Evolutionary conservation across 257 asterid species (phyloP).

Genomic region (Solanum chilense): DNA sequence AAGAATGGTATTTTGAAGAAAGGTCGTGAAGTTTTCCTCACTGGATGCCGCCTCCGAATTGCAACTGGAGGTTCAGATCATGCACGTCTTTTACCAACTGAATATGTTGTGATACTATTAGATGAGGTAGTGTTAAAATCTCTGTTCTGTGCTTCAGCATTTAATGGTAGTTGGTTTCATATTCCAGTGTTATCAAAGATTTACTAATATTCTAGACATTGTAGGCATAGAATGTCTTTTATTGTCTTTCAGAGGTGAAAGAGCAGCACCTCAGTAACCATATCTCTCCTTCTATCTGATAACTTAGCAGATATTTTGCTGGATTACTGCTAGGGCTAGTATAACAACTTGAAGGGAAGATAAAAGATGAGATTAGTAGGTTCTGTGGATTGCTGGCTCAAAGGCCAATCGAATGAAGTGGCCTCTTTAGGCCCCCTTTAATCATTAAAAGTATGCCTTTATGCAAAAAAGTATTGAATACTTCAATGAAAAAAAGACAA

Average conservation of each 20-base stretch:
- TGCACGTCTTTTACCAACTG: slow-evolving; percentile 85
- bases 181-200: neutral
- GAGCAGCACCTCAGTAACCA: neutral
- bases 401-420: neutral
- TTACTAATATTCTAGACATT: neutral
- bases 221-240: neutral
- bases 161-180: neutral
- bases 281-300: neutral
- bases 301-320: neutral
- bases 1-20: slow-evolving; percentile 63
- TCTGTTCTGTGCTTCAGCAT: neutral
- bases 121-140: slow-evolving; percentile 54
- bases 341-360: neutral
- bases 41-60: slow-evolving; percentile 88
- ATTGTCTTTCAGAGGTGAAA: neutral
- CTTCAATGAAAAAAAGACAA: neutral
- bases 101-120: slow-evolving; percentile 65
- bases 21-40: slow-evolving; percentile 80
- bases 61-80: slow-evolving; percentile 35
- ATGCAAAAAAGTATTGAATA: neutral
- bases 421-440: neutral
- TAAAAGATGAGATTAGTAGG: neutral
- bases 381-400: neutral
- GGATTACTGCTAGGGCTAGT: neutral
- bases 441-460: neutral